Base-by-base conservation (phyloP, 768 basidiomycete species). In the Boletus subcaerulescens region DNA sequence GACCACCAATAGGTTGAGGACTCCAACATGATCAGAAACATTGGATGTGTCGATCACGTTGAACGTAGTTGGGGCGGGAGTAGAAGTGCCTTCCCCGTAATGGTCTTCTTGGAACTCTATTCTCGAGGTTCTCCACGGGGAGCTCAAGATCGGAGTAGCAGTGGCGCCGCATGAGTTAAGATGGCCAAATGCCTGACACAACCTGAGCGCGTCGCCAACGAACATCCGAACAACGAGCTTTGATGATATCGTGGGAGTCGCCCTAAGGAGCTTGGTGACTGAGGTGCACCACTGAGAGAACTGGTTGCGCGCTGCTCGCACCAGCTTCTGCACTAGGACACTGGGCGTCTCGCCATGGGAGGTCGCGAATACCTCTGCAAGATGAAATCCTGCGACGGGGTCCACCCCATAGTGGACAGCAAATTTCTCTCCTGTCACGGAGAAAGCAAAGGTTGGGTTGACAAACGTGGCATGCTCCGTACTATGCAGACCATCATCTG, bases 41-140 rank as follows among this genome's bases (percentile, higher is more conserved):
- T 72, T 73, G 32, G 71, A 71, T 13, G 70, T 70, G 41, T 71
- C 60, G 36, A 71, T 72, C 39, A 73, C 68, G 24, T 73, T 65
- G 52, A 71, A 73, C 15, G 26, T 52, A 9, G 62, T 60, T 11
- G 70, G 70, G 9, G 71, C 71, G 0, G 59, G 60, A 29, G 49
- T 41, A 15, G 47, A n/a, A 18, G 52, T 50, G 2, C 24, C 42
- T 40, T 52, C 20, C 17, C 58, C 57, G 35, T 71, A 71, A n/a
- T 62, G 55, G 2, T 20, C 45, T 18, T 54, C 57, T 1, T 69
- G 63, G 17, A 71, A 57, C 9, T 55, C 49, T 46, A 72, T 66
- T 11, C 38, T 60, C 10, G 63, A 53, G 4, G 36, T 39, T 33
- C 47, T 66, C 71, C 71, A 73, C 1, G 63, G 64, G 10, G 61